Evolutionary conservation across 2,329 filamentous ascomycete genomes (phyloP), one percentile per base, ranked within the genome.

Genomic region (Fusarium redolens): DNA sequence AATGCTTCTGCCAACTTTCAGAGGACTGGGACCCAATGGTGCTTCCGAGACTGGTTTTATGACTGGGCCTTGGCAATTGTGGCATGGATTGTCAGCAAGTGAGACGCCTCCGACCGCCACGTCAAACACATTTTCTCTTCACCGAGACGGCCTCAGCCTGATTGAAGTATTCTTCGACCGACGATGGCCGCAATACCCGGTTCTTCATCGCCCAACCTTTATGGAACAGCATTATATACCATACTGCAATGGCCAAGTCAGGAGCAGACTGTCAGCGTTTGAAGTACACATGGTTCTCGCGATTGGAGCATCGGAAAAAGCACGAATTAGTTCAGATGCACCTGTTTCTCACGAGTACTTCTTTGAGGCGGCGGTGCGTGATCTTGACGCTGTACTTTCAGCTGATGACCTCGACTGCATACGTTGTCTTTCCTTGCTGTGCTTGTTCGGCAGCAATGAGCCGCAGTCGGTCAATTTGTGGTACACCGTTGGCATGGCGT

Each of bases 201-300:
- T 76, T 1, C 59, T 76, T 1, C 74, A 76, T 43, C 63, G 67
- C n/a, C 74, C 74, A 1, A 73, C 74, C 0, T 76, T 76, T 7
- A 76, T 76, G 65, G 74, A 76, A 1, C 51, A 65, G 5, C 66
- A 76, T n/a, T 76, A 67, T 9, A 54, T 75, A 15, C 74, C 74
- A 0, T 76, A 73, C 13, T 57, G 52, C 6, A 66, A 62, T 2
- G 63, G 69, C 0, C 58, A 75, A 10, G 7, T 63, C 2, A 30
- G 31, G 15, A 48, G 54, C 37, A 68, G 43, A 17, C 10, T 76
- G 2, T 73, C 74, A 1, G 55, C 71, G 2, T 76, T 76, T 15
- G 71, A 75, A 20, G 72, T 75, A 2, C 73, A 76, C 7, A 76
- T 76, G 67, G 74, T 76, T 4, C 70, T 76, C 25, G 74, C 74